Conservation (phyloP, 768 basidiomycete genomes). For the Mycena latifolia region DNA sequence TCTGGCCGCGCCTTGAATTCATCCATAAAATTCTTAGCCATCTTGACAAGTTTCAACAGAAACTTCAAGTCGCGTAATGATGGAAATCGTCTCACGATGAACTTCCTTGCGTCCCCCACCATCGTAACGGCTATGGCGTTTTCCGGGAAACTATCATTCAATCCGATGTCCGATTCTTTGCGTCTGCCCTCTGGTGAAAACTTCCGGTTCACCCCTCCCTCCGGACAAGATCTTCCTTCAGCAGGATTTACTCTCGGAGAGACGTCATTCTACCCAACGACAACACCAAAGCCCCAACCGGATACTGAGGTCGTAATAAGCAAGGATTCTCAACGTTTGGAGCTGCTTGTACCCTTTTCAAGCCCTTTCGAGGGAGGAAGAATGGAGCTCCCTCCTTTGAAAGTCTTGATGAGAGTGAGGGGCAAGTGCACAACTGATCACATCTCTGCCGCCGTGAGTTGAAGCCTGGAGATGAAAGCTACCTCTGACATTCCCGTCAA, state of each 20-base stretch:
- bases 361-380: constrained; percentile 75
- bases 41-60: constrained; percentile 97
- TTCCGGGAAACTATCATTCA: constrained; percentile 93
- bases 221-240: constrained; percentile 86
- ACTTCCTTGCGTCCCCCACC: constrained; percentile 97
- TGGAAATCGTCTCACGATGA: constrained; percentile 94
- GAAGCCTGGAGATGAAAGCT: neutral
- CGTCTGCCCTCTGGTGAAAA: constrained; percentile 73
- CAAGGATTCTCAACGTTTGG: constrained; percentile 85
- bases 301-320: constrained; percentile 83
- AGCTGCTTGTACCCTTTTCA: constrained; percentile 86
- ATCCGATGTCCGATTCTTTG: constrained; percentile 87
- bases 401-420: constrained; percentile 89
- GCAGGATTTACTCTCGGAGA: constrained; percentile 86
- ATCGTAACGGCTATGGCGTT: constrained; percentile 98
- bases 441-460: constrained; percentile 91
- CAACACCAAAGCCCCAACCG: constrained; percentile 80
- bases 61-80: constrained; percentile 94
- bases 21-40: constrained; percentile 64
- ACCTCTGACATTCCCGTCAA: constrained; percentile 42
- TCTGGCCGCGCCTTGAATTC: constrained; percentile 22
- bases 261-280: constrained; percentile 80
- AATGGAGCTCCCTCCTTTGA: constrained; percentile 84
- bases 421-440: constrained; percentile 99
- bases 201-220: constrained; percentile 90